phyloP scores from a whole-genome alignment of 495 filamentous ascomycete species.

The Lindgomyces ingoldianus region DNA sequence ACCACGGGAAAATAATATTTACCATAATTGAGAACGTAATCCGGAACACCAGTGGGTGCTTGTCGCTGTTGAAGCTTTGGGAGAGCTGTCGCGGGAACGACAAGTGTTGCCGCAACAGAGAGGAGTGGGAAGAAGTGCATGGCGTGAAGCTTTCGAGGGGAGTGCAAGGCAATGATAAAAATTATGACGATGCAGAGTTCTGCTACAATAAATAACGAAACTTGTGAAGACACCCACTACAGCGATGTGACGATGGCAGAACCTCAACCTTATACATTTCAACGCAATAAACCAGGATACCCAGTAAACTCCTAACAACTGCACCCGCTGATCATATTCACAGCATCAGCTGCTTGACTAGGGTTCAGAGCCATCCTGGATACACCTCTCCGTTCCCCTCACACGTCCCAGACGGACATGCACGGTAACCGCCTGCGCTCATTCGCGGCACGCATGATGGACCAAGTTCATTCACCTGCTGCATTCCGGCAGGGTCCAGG shows the following conservation, averaged over 20 bases:
- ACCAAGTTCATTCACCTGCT: neutral
- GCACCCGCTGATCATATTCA: too few relatives aligned
- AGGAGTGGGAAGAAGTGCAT: slow-evolving; percentile 8
- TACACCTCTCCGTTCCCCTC: neutral
- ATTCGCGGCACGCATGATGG: neutral
- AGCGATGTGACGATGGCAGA: too few relatives aligned
- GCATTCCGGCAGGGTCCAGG: neutral
- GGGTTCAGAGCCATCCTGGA: neutral
- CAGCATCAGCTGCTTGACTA: neutral
- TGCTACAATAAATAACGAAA: too few relatives aligned
- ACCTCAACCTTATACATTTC: too few relatives aligned
- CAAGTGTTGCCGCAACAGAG: neutral
- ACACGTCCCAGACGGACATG: neutral
- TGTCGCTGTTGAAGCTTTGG: slow-evolving; percentile 19
- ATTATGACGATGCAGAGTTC: too few relatives aligned
- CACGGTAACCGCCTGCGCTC: neutral
- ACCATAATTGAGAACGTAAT: slow-evolving; percentile 35
- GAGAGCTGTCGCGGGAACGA: slow-evolving; percentile 14
- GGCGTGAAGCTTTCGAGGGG: neutral
- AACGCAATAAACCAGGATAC: too few relatives aligned
- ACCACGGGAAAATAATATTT: neutral
- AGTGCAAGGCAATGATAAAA: too few relatives aligned
- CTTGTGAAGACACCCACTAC: too few relatives aligned
- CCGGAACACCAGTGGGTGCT: slow-evolving; percentile 23
- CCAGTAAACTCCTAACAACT: too few relatives aligned